phyloP scores from a whole-genome alignment of 2,329 filamentous ascomycete genomes.

The Hypoxylon sp. region DNA sequence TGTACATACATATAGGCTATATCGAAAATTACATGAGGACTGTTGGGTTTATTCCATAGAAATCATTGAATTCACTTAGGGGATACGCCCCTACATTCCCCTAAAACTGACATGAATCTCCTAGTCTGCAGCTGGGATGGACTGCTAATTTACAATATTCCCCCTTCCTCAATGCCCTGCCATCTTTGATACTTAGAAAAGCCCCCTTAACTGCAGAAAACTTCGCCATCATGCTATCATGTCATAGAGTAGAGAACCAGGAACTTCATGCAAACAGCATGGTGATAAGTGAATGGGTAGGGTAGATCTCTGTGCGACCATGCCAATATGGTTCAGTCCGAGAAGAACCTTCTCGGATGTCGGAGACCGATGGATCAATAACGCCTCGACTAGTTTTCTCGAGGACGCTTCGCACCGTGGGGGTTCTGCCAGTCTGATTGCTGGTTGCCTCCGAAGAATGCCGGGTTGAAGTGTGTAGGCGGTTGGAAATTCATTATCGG shows the following conservation, averaged over 20 bases:
- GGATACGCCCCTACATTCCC: slow-evolving; percentile 6
- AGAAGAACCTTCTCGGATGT: neutral
- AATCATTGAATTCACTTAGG: slow-evolving; percentile 17
- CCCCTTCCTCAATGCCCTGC: neutral
- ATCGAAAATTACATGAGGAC: slow-evolving; percentile 3
- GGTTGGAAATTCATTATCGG: slow-evolving; percentile 55
- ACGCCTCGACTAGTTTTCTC: slow-evolving; percentile 49
- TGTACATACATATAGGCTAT: neutral
- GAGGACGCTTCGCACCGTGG: slow-evolving; percentile 54
- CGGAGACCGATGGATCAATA: neutral
- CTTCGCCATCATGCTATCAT: slow-evolving; percentile 10
- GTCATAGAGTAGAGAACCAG: neutral
- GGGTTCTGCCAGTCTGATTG: slow-evolving; percentile 56
- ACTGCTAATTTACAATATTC: slow-evolving; percentile 13
- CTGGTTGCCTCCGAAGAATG: slow-evolving; percentile 54
- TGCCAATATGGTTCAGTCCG: neutral
- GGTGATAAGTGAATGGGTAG: neutral
- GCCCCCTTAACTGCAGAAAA: slow-evolving; percentile 13
- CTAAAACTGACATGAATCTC: neutral
- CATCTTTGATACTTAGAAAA: slow-evolving; percentile 13
- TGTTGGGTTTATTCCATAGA: slow-evolving; percentile 13
- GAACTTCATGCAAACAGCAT: slow-evolving; percentile 2
- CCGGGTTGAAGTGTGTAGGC: slow-evolving; percentile 54
- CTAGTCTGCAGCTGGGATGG: slow-evolving; percentile 5
- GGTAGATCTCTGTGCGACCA: neutral